Base-by-base conservation (phyloP, 1,139 yeast genomes). In the Lodderomyces metapsilosis region DNA sequence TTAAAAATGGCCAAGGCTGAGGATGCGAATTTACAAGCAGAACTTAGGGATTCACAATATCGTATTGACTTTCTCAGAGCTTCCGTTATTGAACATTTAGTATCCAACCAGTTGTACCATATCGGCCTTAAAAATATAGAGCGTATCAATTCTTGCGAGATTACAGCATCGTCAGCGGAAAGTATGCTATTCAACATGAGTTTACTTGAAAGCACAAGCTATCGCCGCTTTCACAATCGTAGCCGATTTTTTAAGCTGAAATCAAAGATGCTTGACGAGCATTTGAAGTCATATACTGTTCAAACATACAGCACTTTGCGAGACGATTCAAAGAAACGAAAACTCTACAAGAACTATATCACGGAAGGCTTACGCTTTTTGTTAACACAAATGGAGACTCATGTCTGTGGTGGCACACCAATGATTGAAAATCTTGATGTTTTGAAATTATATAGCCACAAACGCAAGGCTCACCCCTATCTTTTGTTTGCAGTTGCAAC, bases 341-440 rank as follows among this genome's bases (percentile, higher is more conserved):
- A 10, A 7, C 12, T 28, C 18, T 28, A 15, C 12, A 3, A n/a
- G 17, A 13, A 28, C 5, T 28, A 28, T 11, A 15, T 16, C n/a
- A 15, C 6, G 5, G 18, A 15, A 28, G 32, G 32, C 17, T 28
- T 28, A 5, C 32, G 7, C 2, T 11, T 28, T 10, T 13, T 28
- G 10, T 9, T 28, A 15, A 16, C 11, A 10, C 5, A 15, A 15
- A 15, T 28, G 32, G 32, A 28, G n/a, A 4, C 17, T 8, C 17
- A 18, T 3, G 32, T 28, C 3, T 3, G 17, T 28, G 11, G n/a
- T 6, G 32, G 15, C 9, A 4, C 32, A 5, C n/a, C n/a, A 11
- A 28, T 24, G 7, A 13, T 56, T 10, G 69, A 66, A 43, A 68
- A 64, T 46, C 58, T 54, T 40, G 59, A 59, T 38, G 42, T 67